These are phyloP conservation scores for Phylloporus scabripes DNA, from an alignment of 768 basidiomycete species.

Conservation along the genomic window DNA sequence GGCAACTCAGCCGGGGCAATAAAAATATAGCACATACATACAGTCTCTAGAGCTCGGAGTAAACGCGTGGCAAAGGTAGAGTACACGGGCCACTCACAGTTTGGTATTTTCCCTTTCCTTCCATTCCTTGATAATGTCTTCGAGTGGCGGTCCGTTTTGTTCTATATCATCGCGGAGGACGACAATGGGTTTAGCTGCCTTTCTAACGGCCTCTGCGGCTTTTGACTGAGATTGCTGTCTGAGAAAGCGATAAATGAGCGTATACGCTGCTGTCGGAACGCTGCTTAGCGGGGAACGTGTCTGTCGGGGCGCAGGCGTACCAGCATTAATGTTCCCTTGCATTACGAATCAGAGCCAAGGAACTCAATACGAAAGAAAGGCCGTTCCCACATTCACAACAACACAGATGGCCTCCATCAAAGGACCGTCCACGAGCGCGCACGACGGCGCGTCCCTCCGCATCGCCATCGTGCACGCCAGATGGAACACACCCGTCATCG, in stretches of 20 bases:
- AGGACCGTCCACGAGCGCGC: constrained; percentile 55
- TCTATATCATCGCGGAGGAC: constrained; percentile 52
- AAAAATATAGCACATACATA: constrained; percentile 15
- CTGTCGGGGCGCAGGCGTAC: constrained; percentile 32
- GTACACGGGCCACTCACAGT: constrained; percentile 20
- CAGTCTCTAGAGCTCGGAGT: constrained; percentile 18
- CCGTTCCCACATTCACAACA: constrained; percentile 15
- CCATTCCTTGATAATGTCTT: constrained; percentile 66
- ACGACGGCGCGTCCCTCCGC: constrained; percentile 79
- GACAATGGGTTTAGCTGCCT: constrained; percentile 60
- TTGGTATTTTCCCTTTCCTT: constrained; percentile 33
- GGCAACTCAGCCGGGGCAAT: constrained; percentile 7
- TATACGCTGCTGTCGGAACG: constrained; percentile 56
- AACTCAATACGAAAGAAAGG: no score
- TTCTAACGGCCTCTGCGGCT: constrained; percentile 69
- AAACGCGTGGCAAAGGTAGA: neutral
- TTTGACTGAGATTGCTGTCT: constrained; percentile 58
- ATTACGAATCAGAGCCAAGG: neutral
- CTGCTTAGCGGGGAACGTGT: constrained; percentile 9
- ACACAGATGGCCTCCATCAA: constrained; percentile 52
- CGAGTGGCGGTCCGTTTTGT: constrained; percentile 49
- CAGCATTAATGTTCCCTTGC: constrained; percentile 41
- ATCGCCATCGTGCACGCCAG: constrained; percentile 92
- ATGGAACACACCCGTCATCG: constrained; percentile 91
- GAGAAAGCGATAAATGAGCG: constrained; percentile 71